Conservation (phyloP, 257 asterid species). For the Penstemon barbatus region DNA sequence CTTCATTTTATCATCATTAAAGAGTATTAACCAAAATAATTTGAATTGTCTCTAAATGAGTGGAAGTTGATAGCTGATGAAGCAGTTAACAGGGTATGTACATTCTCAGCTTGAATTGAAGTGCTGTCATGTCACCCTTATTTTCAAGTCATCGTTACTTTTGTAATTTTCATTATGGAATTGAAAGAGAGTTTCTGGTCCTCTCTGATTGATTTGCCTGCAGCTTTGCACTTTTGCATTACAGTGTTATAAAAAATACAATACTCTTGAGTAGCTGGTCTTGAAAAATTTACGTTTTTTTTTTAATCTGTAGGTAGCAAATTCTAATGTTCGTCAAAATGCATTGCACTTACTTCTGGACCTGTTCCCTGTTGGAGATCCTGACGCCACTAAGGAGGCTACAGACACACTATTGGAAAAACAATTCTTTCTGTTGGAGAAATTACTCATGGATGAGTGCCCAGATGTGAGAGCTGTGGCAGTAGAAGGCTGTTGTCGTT, state of each 20-base stretch:
- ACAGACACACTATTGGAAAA: constrained; percentile 72
- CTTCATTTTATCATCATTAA: background rate
- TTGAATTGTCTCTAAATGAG: constrained; percentile 14
- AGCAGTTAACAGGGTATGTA: constrained; percentile 6
- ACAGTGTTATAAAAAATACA: background rate
- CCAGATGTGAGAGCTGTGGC: constrained; percentile 89
- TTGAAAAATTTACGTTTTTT: background rate
- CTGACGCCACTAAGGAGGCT: constrained; percentile 85
- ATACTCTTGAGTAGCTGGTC: constrained; percentile 6
- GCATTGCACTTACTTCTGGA: constrained; percentile 82
- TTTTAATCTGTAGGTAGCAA: constrained; percentile 56
- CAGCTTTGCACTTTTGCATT: background rate
- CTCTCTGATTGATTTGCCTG: background rate
- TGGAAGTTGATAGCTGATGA: constrained; percentile 17
- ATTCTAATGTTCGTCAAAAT: constrained; percentile 93
- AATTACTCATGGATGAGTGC: constrained; percentile 80
- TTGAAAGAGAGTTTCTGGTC: background rate
- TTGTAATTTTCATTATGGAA: background rate
- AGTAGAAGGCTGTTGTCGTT: constrained; percentile 94
- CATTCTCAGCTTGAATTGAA: constrained; percentile 24
- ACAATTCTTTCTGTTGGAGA: constrained; percentile 85
- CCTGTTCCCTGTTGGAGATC: constrained; percentile 91
- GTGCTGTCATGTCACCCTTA: background rate
- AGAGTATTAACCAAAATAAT: background rate
- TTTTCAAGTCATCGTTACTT: background rate